These are phyloP conservation scores for Gastrodia elata DNA, from an alignment of 106 monocot species.

Conservation along the genomic window DNA sequence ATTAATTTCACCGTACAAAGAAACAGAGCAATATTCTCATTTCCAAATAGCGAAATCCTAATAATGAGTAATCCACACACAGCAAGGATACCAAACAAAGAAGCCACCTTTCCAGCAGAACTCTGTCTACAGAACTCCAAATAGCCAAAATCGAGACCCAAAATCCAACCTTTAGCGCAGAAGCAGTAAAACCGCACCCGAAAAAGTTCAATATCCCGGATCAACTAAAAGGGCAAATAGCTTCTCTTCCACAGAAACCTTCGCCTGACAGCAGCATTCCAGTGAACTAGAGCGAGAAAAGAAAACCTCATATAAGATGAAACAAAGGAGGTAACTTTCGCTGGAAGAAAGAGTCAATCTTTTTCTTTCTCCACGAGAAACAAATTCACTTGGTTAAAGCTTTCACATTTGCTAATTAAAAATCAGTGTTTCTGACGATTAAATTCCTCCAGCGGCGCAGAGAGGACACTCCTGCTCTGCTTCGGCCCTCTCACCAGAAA, in stretches of 20 bases:
- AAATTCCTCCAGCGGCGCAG: slow-evolving; percentile 4
- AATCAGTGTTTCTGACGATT: background rate
- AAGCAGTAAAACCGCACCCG: background rate
- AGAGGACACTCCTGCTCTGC: background rate
- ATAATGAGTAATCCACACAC: slow-evolving; percentile 4
- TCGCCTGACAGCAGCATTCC: slow-evolving; percentile 4
- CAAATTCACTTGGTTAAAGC: background rate
- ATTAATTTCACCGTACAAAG: background rate
- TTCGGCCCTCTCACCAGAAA: slow-evolving; percentile 6
- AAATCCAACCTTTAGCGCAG: slow-evolving; percentile 16
- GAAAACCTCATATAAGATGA: too few relatives aligned
- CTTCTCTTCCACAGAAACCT: background rate
- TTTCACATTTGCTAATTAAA: background rate
- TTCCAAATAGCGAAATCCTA: background rate
- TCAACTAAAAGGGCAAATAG: slow-evolving; percentile 2
- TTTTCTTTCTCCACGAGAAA: background rate
- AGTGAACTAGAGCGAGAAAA: background rate
- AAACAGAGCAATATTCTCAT: background rate
- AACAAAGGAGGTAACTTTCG: background rate
- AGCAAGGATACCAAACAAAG: slow-evolving; percentile 16
- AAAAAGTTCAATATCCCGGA: background rate
- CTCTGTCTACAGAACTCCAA: slow-evolving; percentile 10
- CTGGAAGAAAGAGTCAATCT: background rate
- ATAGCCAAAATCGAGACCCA: slow-evolving; percentile 24
- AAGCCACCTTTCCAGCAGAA: slow-evolving; percentile 6